Conservation (phyloP, 306 rosid genomes). For the Cicer chorassanicum region DNA sequence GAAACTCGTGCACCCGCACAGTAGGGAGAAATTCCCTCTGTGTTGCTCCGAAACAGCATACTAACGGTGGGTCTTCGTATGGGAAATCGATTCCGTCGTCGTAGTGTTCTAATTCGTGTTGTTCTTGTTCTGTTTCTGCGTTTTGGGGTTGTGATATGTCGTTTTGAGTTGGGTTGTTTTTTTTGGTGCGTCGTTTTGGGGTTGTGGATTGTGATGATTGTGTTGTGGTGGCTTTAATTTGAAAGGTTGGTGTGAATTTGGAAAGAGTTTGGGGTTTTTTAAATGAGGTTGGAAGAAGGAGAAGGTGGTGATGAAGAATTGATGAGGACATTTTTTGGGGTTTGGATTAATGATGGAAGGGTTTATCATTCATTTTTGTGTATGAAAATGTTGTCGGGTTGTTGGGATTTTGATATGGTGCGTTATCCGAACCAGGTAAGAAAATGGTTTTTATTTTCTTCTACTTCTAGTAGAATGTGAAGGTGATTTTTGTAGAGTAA, state of each 20-base stretch:
- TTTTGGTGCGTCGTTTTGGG: conserved; percentile 70
- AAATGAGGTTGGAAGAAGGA: conserved; percentile 40
- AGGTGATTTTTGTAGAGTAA: too few relatives aligned
- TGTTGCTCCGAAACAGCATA: conserved; percentile 90
- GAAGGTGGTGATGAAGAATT: conserved; percentile 39
- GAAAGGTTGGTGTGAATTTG: neutral
- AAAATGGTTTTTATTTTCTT: neutral
- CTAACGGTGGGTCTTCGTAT: conserved; percentile 72
- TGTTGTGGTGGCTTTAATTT: conserved; percentile 43
- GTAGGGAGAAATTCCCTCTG: conserved; percentile 83
- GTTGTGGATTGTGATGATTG: conserved; percentile 46
- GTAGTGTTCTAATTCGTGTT: conserved; percentile 45
- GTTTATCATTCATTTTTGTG: conserved; percentile 53
- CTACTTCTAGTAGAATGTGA: too few relatives aligned
- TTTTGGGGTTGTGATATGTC: conserved; percentile 43
- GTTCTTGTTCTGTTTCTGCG: neutral
- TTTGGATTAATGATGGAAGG: conserved; percentile 48
- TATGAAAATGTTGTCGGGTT: conserved; percentile 41
- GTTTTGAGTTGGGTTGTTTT: conserved; percentile 53
- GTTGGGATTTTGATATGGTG: neutral
- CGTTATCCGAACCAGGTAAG: conserved; percentile 8
- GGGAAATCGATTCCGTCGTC: conserved; percentile 73
- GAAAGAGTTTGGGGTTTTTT: conserved; percentile 24
- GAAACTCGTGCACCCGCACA: conserved; percentile 75
- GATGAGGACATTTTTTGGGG: conserved; percentile 61